phyloP scores from a whole-genome alignment of 2,329 filamentous ascomycete species.

The Hypocreales sp. region DNA sequence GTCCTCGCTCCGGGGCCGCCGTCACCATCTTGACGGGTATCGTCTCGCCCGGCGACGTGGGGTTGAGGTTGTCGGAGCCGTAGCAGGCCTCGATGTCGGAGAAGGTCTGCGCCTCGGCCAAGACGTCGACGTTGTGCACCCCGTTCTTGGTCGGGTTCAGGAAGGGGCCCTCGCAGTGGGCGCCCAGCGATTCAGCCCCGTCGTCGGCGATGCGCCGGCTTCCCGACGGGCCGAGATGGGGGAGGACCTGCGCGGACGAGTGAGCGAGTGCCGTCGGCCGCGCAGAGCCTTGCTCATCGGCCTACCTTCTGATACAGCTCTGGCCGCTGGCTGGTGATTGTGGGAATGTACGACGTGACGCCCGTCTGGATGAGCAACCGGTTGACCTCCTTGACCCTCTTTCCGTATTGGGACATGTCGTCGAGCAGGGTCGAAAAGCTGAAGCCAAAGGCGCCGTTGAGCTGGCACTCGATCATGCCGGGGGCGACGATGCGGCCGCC shows the following conservation, averaged over 20 bases:
- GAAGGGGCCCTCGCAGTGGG: constrained; percentile 86
- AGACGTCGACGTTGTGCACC: constrained; percentile 62
- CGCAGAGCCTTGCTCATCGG: too few species aligned
- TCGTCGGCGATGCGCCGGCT: constrained; percentile 40
- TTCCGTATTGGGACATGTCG: constrained; percentile 52
- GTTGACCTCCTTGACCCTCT: constrained; percentile 59
- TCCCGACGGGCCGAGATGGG: constrained; percentile 61
- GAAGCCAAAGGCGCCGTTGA: constrained; percentile 87
- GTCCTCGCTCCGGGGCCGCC: constrained; percentile 65
- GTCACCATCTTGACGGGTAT: constrained; percentile 64
- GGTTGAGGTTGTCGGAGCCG: constrained; percentile 49
- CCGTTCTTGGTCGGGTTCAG: constrained; percentile 72
- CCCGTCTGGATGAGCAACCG: constrained; percentile 58
- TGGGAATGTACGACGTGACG: constrained; percentile 79
- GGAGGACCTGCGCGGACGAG: constrained; percentile 45
- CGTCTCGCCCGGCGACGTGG: constrained; percentile 16
- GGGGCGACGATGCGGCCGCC: constrained; percentile 71
- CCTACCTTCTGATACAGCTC: constrained; percentile 61
- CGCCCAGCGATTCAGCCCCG: constrained; percentile 76
- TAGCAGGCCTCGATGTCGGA: constrained; percentile 57
- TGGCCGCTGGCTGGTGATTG: constrained; percentile 65
- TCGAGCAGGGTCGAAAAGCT: constrained; percentile 74
- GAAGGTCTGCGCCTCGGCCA: constrained; percentile 48
- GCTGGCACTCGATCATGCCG: constrained; percentile 79
- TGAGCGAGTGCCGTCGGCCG: too few species aligned